Evolutionary conservation across 352 stramenopile species (phyloP).

Genomic region (Salisapilia sapeloensis): DNA sequence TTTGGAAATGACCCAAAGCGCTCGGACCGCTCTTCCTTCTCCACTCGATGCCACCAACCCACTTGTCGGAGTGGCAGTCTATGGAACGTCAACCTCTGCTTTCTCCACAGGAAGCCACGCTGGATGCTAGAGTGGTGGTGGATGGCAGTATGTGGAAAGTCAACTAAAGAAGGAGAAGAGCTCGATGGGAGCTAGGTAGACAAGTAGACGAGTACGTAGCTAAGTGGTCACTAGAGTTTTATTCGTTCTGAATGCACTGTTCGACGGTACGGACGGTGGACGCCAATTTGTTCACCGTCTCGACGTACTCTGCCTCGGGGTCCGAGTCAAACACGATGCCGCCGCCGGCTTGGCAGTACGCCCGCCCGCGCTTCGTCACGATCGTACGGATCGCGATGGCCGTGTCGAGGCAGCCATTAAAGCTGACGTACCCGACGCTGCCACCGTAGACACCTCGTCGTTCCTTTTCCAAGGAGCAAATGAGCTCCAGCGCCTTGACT

Average conservation of each 20-base stretch:
- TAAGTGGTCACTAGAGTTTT: no score
- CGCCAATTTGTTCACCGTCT: constrained; percentile 81
- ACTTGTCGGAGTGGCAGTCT: no score
- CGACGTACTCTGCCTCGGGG: constrained; percentile 70
- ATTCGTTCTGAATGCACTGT: constrained; percentile 27
- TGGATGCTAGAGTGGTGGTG: no score
- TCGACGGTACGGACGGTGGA: constrained; percentile 73
- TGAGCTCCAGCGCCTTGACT: constrained; percentile 81
- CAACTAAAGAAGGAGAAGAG: no score
- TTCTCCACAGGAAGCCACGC: no score
- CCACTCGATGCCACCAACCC: no score
- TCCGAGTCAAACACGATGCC: constrained; percentile 85
- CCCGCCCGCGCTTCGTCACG: constrained; percentile 59
- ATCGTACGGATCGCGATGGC: constrained; percentile 82
- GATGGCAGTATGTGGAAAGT: no score
- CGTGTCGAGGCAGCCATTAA: constrained; percentile 75
- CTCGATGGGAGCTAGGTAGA: no score
- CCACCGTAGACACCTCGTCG: constrained; percentile 72
- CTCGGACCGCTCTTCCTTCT: no score
- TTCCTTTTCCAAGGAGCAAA: constrained; percentile 70
- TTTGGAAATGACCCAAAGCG: no score
- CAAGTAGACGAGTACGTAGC: no score
- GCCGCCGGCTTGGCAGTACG: constrained; percentile 72
- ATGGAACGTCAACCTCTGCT: no score
- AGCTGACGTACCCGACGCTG: constrained; percentile 80